Evolutionary conservation across 2,329 filamentous ascomycete genomes (phyloP), one percentile per base, ranked within the genome.

Genomic region (Colletotrichum zoysiae): DNA sequence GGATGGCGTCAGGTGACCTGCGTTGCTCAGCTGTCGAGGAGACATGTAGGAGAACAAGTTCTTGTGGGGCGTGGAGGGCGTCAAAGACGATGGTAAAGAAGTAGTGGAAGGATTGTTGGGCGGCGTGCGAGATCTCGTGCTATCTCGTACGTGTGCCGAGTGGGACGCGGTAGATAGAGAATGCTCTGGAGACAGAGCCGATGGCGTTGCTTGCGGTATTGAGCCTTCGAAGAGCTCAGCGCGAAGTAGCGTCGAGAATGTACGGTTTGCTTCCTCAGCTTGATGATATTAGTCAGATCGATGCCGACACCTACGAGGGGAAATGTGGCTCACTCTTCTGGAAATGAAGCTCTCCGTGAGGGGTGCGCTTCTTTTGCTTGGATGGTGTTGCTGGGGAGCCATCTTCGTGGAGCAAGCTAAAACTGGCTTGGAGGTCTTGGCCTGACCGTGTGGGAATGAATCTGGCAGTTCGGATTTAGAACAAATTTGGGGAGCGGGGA

Each of bases 381-480:
- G 95, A 95, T 1, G 95, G 94, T 1, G 95, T 97, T 16, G 95
- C 93, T 26, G 96, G 96, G 26, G 95, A 98, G 50, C 93, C 95
- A 80, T 97, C 95, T 74, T 98, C 95, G 78, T 97, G 93, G 38
- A 98, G 86, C 67, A 98, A 85, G 79, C 91, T 97, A 82, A 96
- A 98, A 81, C 95, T 97, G 65, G 95, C 95, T 80, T 95, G 93
- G 33, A 98, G 86, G 81, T 99, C 96, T 81, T 97, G 95, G 7
- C 95, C 96, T 75, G 95, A 92, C 53, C 96, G 90, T 77, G 96
- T 97, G 38, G 96, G 96, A 76, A 99, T 98, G 80, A 99, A 99
- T 77, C 96, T 97, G 79, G 70, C 62, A 57, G 56, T 35, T 7
- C 46, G 23, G 57, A 55, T 12, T 60, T 48, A 62, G 56, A 44